phyloP scores from a whole-genome alignment of 768 basidiomycete species.

The Paxillus ammoniavirescens region DNA sequence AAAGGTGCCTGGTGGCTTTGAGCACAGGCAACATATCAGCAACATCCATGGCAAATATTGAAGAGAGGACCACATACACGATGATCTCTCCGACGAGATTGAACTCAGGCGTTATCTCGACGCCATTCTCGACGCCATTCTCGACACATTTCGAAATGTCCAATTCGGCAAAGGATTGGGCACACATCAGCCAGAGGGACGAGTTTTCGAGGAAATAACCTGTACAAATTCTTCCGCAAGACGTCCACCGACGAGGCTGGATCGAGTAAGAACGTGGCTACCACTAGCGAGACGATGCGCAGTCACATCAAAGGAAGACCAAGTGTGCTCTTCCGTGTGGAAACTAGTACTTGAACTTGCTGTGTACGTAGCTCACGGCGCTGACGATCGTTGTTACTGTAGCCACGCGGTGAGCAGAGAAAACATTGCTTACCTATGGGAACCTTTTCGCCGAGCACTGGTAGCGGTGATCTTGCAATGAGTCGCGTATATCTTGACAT shows the following conservation, averaged over 20 bases:
- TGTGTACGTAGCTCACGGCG: not conserved
- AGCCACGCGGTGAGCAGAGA: not conserved
- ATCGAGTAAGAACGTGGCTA: not conserved
- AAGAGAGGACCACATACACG: not conserved
- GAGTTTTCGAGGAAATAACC: conserved; percentile 27
- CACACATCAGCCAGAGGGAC: conserved; percentile 24
- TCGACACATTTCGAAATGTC: conserved; percentile 40
- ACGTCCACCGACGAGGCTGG: no score
- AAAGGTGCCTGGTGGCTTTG: conserved; percentile 8
- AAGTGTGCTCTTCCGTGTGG: conserved; percentile 11
- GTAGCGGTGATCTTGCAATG: not conserved
- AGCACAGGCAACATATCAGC: no score
- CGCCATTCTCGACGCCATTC: conserved; percentile 42
- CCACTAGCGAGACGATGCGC: not conserved
- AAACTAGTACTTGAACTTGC: conserved; percentile 2
- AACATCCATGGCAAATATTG: no score
- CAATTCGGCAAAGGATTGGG: conserved; percentile 42
- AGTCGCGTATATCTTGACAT: no score
- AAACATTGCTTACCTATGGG: not conserved
- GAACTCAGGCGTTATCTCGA: conserved; percentile 44
- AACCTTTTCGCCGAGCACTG: no score
- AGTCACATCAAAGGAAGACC: not conserved
- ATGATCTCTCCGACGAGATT: conserved; percentile 21
- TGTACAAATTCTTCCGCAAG: not conserved
- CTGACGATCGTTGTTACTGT: not conserved